Evolutionary conservation across 2,329 filamentous ascomycete genomes (phyloP).

Genomic region (Pestalotiopsis sp.): DNA sequence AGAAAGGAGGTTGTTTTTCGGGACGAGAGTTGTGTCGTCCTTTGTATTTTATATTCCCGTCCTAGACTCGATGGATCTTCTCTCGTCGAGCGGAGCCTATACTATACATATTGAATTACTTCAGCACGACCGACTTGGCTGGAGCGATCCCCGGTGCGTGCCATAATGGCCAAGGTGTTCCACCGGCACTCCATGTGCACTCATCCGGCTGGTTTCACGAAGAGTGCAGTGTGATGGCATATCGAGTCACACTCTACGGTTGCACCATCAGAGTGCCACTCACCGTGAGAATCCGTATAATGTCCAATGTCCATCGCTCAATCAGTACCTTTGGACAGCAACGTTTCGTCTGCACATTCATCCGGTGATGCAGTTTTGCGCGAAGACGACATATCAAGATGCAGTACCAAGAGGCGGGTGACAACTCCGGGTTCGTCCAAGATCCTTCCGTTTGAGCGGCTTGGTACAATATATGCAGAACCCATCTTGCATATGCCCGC

Average conservation of each 20-base stretch:
- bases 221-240: no score
- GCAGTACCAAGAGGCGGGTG: background rate
- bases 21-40: background rate
- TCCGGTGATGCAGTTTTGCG: background rate
- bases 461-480: constrained; percentile 2
- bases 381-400: background rate
- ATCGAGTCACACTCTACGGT: no score
- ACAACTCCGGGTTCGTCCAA: background rate
- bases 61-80: background rate
- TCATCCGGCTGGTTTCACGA: no score
- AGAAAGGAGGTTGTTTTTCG: background rate
- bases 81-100: background rate
- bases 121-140: no score
- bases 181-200: no score
- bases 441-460: constrained; percentile 1
- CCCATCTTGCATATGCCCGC: background rate
- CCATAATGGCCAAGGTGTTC: no score
- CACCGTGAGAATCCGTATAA: no score
- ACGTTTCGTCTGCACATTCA: no score
- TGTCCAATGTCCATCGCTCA: no score
- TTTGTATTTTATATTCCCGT: background rate
- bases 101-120: background rate
- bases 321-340: no score
- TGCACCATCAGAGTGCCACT: no score
- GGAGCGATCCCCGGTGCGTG: no score